Conservation (phyloP, 176 grass and related monocot genomes). For the Leersia perrieri region DNA sequence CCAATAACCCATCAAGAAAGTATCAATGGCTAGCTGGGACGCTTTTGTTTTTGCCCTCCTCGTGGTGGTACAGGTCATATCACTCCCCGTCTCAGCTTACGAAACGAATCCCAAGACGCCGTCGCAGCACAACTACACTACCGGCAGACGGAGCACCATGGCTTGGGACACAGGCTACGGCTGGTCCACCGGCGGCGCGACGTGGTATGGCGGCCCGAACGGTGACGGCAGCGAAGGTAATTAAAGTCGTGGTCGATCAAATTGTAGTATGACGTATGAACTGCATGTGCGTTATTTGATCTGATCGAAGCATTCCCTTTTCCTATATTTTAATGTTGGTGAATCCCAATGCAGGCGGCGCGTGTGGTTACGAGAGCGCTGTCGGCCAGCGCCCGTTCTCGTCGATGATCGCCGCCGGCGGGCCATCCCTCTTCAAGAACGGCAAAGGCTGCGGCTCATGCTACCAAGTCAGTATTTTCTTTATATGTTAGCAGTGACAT, state of each 20-base stretch:
- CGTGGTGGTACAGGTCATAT: background rate
- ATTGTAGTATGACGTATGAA: background rate
- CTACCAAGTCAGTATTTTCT: conserved; percentile 47
- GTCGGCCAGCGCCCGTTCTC: conserved; percentile 51
- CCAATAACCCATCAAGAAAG: background rate
- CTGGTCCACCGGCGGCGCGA: conserved; percentile 68
- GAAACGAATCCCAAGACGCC: background rate
- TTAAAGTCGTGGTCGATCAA: conserved; percentile 1
- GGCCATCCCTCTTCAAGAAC: conserved; percentile 59
- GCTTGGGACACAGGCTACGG: background rate
- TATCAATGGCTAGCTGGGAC: conserved; percentile 9
- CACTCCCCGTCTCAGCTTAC: conserved; percentile 6
- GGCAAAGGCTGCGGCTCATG: conserved; percentile 82
- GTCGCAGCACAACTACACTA: conserved; percentile 13
- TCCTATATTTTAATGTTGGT: background rate
- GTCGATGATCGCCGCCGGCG: conserved; percentile 62
- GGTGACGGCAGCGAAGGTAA: conserved; percentile 69
- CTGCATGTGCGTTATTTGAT: background rate
- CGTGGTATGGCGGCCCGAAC: conserved; percentile 74
- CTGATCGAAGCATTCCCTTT: background rate
- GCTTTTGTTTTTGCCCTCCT: background rate
- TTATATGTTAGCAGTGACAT: background rate
- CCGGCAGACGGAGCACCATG: background rate
- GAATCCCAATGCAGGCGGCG: conserved; percentile 50
- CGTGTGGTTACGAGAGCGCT: conserved; percentile 60